These are phyloP conservation scores for Zymoseptoria tritici DNA, from an alignment of 2,329 filamentous ascomycete genomes.

Conservation along the genomic window DNA sequence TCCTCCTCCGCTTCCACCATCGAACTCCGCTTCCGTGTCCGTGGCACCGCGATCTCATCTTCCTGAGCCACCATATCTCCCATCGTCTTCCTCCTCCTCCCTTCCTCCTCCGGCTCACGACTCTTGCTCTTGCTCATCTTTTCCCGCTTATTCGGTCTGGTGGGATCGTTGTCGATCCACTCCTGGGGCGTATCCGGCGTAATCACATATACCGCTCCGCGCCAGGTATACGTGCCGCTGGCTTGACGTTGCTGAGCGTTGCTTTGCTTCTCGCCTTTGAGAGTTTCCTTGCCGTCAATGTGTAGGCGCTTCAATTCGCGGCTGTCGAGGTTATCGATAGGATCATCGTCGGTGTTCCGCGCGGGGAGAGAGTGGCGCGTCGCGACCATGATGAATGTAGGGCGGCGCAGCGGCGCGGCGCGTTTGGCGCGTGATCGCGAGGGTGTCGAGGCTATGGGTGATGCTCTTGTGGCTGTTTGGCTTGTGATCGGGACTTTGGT, in stretches of 20 bases:
- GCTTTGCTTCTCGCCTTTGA: conserved; percentile 6
- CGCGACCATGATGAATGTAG: neutral
- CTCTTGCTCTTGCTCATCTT: neutral
- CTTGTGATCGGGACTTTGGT: neutral
- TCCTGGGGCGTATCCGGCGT: conserved; percentile 15
- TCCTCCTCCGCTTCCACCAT: neutral
- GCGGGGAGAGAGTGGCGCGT: conserved; percentile 2
- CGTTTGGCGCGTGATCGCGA: neutral
- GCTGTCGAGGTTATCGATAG: neutral
- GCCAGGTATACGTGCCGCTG: conserved; percentile 10
- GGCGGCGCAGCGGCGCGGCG: no score
- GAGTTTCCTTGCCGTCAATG: conserved; percentile 11
- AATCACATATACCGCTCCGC: conserved; percentile 13
- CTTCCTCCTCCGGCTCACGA: neutral
- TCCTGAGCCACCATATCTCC: neutral
- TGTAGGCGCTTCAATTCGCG: conserved; percentile 6
- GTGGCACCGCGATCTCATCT: conserved; percentile 1
- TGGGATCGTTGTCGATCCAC: conserved; percentile 14
- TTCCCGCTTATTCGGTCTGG: conserved; percentile 3
- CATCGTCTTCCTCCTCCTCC: neutral
- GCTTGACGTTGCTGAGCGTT: neutral
- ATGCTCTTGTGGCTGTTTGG: neutral
- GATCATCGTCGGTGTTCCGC: neutral
- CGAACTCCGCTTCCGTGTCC: neutral
- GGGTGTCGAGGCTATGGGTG: neutral